phyloP scores from a whole-genome alignment of 352 stramenopile species.

The Phytophthora pini region DNA sequence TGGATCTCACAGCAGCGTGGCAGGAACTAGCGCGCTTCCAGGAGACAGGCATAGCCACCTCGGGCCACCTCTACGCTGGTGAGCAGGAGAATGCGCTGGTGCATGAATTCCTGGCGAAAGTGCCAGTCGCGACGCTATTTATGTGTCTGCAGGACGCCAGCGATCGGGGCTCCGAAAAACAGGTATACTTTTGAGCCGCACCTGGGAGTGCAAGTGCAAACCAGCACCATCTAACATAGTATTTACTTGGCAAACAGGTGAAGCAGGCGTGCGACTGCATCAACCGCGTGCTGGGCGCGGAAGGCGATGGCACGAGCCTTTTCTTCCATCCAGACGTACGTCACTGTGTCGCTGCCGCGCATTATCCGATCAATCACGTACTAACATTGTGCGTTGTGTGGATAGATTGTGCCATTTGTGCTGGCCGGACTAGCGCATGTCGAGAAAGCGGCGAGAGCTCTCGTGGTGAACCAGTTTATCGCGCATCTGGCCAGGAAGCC shows the following conservation, averaged over 20 bases:
- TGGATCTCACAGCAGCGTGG: slow-evolving; percentile 58
- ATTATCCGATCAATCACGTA: slow-evolving; percentile 9
- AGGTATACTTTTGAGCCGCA: slow-evolving; percentile 43
- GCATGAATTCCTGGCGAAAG: slow-evolving; percentile 66
- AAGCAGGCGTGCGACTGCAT: slow-evolving; percentile 79
- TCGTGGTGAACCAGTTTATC: slow-evolving; percentile 80
- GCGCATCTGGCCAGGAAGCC: slow-evolving; percentile 64
- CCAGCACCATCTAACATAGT: not conserved
- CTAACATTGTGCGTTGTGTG: not conserved
- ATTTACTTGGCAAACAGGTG: slow-evolving; percentile 45
- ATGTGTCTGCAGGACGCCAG: slow-evolving; percentile 81
- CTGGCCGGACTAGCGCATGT: slow-evolving; percentile 69
- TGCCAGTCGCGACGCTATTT: slow-evolving; percentile 75
- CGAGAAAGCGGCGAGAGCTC: slow-evolving; percentile 60
- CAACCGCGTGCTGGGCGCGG: slow-evolving; percentile 70
- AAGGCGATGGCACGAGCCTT: slow-evolving; percentile 52
- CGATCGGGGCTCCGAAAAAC: slow-evolving; percentile 59
- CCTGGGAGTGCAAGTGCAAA: not conserved
- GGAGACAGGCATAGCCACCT: slow-evolving; percentile 61
- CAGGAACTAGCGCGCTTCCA: slow-evolving; percentile 71
- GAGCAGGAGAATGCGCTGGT: slow-evolving; percentile 63
- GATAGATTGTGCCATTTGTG: slow-evolving; percentile 77
- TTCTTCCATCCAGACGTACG: slow-evolving; percentile 81
- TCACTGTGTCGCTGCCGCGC: slow-evolving; percentile 2
- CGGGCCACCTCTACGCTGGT: slow-evolving; percentile 43